Percentiles rank a stretch among this genome's conserved stretches.
These are phyloP conservation scores for Achlya hypogyna DNA, from an alignment of 352 stramenopile genomes.

Conservation along the genomic window DNA sequence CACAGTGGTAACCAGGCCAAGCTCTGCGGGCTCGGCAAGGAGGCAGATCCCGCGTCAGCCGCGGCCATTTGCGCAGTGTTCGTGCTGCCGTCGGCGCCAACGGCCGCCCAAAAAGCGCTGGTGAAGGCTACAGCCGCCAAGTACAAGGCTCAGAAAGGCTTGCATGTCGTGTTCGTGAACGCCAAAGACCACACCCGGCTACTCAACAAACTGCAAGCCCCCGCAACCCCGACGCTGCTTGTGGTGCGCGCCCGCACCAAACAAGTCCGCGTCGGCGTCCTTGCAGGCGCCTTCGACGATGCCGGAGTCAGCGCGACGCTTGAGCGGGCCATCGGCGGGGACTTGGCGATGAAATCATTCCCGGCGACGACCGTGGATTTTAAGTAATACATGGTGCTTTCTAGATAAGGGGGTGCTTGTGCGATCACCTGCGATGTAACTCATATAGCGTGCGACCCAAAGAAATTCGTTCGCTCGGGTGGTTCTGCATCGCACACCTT, in stretches of 20 bases:
- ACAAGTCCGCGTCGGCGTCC: constrained; percentile 34
- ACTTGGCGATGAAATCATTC: constrained; percentile 33
- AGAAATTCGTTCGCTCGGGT: too few relatives aligned
- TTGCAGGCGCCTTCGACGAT: constrained; percentile 34
- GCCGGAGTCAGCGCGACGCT: constrained; percentile 55
- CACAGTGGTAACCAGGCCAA: constrained; percentile 61
- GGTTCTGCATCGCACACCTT: too few relatives aligned
- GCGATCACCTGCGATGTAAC: too few relatives aligned
- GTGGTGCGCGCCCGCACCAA: constrained; percentile 56
- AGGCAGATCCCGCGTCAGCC: constrained; percentile 32
- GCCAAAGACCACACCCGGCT: constrained; percentile 49
- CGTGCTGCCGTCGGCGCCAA: constrained; percentile 40
- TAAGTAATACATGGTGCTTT: too few relatives aligned
- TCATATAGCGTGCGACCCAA: too few relatives aligned
- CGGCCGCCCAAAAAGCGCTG: constrained; percentile 39
- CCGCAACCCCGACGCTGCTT: constrained; percentile 35
- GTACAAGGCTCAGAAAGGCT: constrained; percentile 51
- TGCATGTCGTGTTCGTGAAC: constrained; percentile 65
- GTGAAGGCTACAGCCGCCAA: constrained; percentile 46
- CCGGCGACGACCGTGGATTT: background rate
- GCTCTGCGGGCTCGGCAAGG: constrained; percentile 64
- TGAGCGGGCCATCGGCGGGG: constrained; percentile 59
- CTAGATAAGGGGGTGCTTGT: too few relatives aligned
- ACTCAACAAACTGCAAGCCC: constrained; percentile 41
- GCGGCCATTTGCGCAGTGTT: constrained; percentile 65